These are phyloP conservation scores for Carex arenaria DNA, from an alignment of 202 grass and related monocot species.

Conservation along the genomic window DNA sequence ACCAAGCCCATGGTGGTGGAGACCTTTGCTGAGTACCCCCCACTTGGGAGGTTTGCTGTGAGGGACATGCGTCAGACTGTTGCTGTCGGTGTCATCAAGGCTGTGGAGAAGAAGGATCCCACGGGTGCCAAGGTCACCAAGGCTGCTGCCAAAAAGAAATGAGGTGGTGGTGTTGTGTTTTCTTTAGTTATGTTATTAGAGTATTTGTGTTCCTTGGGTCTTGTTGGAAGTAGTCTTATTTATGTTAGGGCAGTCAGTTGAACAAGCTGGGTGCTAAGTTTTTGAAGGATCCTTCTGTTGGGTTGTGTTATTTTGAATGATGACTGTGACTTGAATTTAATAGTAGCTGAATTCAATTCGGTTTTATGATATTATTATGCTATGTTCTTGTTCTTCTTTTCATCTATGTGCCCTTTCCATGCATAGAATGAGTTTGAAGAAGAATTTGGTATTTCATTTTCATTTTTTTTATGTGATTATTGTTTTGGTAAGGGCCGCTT, in stretches of 20 bases:
- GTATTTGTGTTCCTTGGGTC: background rate
- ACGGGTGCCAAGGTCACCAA: slow-evolving; percentile 82
- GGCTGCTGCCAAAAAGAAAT: slow-evolving; percentile 89
- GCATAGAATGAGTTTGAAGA: too few species aligned
- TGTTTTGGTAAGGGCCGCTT: too few species aligned
- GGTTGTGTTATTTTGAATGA: slow-evolving; percentile 10
- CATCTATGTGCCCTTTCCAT: too few species aligned
- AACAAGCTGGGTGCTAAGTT: slow-evolving; percentile 18
- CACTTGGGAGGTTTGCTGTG: slow-evolving; percentile 74
- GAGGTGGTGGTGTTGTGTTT: background rate
- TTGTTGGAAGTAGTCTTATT: slow-evolving; percentile 15
- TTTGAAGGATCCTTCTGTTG: slow-evolving; percentile 14
- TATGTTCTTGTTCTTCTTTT: background rate
- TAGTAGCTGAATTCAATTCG: slow-evolving; percentile 6
- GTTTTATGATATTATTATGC: background rate
- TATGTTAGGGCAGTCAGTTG: slow-evolving; percentile 28
- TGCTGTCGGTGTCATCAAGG: slow-evolving; percentile 78
- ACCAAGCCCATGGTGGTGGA: slow-evolving; percentile 94
- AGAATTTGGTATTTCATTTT: too few species aligned
- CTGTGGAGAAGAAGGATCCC: slow-evolving; percentile 82
- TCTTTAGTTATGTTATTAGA: background rate
- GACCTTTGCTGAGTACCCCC: slow-evolving; percentile 63
- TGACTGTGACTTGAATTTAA: slow-evolving; percentile 20
- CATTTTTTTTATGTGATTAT: too few species aligned
- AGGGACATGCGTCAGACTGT: slow-evolving; percentile 89